These are phyloP conservation scores for Aspergillus jensenii DNA, from an alignment of 2,329 filamentous ascomycete genomes.

Conservation along the genomic window DNA sequence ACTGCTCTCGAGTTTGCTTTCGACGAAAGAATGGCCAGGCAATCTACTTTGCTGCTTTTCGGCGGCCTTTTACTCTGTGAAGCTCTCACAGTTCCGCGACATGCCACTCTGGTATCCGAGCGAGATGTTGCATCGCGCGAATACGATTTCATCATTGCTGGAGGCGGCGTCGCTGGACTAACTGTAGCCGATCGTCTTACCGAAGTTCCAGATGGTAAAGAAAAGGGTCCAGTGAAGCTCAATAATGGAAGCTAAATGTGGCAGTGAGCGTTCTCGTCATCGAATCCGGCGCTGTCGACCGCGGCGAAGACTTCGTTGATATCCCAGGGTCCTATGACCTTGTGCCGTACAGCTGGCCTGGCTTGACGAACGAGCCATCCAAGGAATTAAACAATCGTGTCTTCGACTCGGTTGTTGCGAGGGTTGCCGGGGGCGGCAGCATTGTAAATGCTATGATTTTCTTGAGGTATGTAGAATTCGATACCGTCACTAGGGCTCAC, in stretches of 20 bases:
- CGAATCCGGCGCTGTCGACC: neutral
- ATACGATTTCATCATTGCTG: conserved; percentile 1
- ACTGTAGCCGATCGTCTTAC: neutral
- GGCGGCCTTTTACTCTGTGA: neutral
- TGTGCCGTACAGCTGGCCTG: neutral
- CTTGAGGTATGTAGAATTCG: neutral
- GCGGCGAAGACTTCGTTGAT: neutral
- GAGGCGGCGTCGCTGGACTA: neutral
- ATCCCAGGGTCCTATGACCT: neutral
- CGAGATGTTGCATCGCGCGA: neutral
- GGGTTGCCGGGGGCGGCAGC: neutral
- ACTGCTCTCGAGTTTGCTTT: neutral
- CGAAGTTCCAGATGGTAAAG: neutral
- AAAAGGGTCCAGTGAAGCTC: neutral
- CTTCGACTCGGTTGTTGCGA: neutral
- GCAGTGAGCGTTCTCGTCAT: neutral
- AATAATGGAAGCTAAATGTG: neutral
- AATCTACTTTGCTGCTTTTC: neutral
- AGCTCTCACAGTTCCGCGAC: neutral
- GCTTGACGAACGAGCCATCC: neutral
- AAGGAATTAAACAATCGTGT: neutral
- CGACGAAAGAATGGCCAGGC: neutral
- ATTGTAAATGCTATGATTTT: neutral
- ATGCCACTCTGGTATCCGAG: neutral
- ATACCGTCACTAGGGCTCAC: neutral